These are phyloP conservation scores for Lolium multiflorum DNA, from an alignment of 176 grass and related monocot species.

Conservation along the genomic window DNA sequence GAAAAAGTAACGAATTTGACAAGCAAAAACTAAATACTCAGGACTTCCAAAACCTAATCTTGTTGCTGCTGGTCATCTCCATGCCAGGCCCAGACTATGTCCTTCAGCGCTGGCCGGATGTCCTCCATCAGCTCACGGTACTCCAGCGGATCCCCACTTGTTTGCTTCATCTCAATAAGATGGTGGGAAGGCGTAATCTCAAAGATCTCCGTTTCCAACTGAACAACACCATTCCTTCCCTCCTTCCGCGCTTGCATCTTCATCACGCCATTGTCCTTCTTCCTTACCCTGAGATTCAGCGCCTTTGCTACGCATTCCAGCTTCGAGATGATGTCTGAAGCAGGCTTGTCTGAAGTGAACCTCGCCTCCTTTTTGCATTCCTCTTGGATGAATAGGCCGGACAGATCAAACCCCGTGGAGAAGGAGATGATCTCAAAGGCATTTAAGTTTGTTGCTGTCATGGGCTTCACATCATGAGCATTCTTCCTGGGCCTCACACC, in stretches of 20 bases:
- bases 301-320: slow-evolving; percentile 60
- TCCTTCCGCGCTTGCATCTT: slow-evolving; percentile 71
- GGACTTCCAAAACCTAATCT: slow-evolving; percentile 45
- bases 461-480: slow-evolving; percentile 44
- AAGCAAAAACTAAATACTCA: background rate
- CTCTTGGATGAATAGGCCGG: slow-evolving; percentile 63
- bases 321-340: slow-evolving; percentile 56
- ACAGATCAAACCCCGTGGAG: slow-evolving; percentile 74
- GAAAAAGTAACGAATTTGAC: slow-evolving; percentile 1
- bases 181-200: slow-evolving; percentile 60
- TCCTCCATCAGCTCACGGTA: slow-evolving; percentile 63
- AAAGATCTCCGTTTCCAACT: slow-evolving; percentile 73
- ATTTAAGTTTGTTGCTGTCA: slow-evolving; percentile 58
- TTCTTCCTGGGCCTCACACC: slow-evolving; percentile 37
- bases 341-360: slow-evolving; percentile 79
- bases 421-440: slow-evolving; percentile 89
- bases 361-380: slow-evolving; percentile 59
- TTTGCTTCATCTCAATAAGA: slow-evolving; percentile 84
- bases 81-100: slow-evolving; percentile 74
- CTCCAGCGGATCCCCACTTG: slow-evolving; percentile 71
- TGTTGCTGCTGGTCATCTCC: slow-evolving; percentile 53
- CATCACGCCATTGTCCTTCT: slow-evolving; percentile 65
- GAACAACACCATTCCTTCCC: slow-evolving; percentile 69
- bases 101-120: slow-evolving; percentile 71
- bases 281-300: slow-evolving; percentile 75